Evolutionary conservation across 768 basidiomycete genomes (phyloP), one percentile per base, ranked within the genome.

Genomic region (Mycena filopes): DNA sequence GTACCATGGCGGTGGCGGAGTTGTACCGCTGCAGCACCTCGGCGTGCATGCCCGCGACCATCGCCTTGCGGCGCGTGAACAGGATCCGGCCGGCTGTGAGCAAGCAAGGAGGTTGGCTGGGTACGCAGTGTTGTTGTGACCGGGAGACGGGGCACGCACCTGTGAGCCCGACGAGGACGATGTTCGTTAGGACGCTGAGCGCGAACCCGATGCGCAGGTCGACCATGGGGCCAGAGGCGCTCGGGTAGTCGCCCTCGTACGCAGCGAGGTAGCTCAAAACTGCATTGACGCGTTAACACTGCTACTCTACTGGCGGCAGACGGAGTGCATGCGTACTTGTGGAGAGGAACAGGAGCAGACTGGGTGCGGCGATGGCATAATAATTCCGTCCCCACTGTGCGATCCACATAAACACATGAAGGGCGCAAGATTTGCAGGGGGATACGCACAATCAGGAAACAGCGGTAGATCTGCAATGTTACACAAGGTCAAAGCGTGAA

Each of bases 391-490:
- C 67, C 67, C 67, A 68, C 63, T 63, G 45, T 5, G 40, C 47
- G 16, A n/a, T 45, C 33, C 36, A 36, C 36, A 36, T 20, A 38
- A 38, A 58, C 18, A 23, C 45, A 49, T 47, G 43, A 36, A n/a
- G n/a, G n/a, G n/a, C n/a, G n/a, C n/a, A 46, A 48, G 21, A 49
- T 33, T 18, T 36, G 6, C 2, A 29, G n/a, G n/a, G n/a, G n/a
- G 11, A 16, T 16, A 53, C 63, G 48, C 33, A 65, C 63, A 40
- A 68, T 68, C 33, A 65, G 20, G 38, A 28, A 68, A 26, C 67
- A 68, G 26, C 67, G 67, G 31, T 68, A 68, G 16, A 68, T 68
- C 67, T 68, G 41, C 41, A 21, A 15, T n/a, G 33, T 50, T 23
- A 42, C 5, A 25, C 26, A 2, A 25, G 33, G 16, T 36, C n/a